These are phyloP conservation scores for Fereydounia khargensis DNA, from an alignment of 1,284 basidiomycete genomes.

Conservation along the genomic window DNA sequence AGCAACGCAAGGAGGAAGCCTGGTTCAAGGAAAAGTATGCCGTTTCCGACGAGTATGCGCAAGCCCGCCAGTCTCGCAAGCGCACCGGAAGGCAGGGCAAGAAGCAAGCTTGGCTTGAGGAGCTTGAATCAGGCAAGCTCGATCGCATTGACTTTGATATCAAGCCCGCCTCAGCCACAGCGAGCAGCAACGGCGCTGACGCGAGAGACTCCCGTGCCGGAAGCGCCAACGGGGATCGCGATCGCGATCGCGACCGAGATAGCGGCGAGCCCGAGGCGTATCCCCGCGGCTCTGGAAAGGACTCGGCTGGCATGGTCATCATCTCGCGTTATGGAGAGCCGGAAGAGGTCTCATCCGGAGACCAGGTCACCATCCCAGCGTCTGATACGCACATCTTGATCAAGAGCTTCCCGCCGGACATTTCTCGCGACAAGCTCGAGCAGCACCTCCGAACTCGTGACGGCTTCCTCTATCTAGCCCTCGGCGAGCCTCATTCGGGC, in stretches of 20 bases:
- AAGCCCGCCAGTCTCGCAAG: conserved; percentile 23
- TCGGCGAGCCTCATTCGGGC: conserved; percentile 45
- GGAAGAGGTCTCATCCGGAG: conserved; percentile 10
- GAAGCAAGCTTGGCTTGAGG: conserved; percentile 40
- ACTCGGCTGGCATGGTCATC: conserved; percentile 16
- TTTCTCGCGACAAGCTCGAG: conserved; percentile 34
- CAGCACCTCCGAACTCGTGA: conserved; percentile 26
- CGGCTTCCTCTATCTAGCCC: conserved; percentile 47
- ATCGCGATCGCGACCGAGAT: conserved; percentile 9
- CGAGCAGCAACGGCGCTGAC: background rate
- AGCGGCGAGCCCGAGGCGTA: conserved; percentile 8
- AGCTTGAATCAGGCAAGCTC: conserved; percentile 38
- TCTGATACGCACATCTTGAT: conserved; percentile 43
- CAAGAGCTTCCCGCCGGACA: conserved; percentile 37
- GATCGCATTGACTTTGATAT: conserved; percentile 45
- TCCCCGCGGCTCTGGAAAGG: conserved; percentile 12
- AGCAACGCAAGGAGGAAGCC: conserved; percentile 33
- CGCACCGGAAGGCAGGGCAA: conserved; percentile 34
- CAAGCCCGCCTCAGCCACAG: background rate
- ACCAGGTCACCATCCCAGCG: conserved; percentile 35
- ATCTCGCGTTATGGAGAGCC: conserved; percentile 30
- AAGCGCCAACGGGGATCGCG: conserved; percentile 5
- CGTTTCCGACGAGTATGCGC: conserved; percentile 15
- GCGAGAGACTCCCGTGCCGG: background rate
- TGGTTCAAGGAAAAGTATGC: conserved; percentile 54